Evolutionary conservation across 768 basidiomycete genomes (phyloP).

Genomic region (Ephemerocybe angulata): DNA sequence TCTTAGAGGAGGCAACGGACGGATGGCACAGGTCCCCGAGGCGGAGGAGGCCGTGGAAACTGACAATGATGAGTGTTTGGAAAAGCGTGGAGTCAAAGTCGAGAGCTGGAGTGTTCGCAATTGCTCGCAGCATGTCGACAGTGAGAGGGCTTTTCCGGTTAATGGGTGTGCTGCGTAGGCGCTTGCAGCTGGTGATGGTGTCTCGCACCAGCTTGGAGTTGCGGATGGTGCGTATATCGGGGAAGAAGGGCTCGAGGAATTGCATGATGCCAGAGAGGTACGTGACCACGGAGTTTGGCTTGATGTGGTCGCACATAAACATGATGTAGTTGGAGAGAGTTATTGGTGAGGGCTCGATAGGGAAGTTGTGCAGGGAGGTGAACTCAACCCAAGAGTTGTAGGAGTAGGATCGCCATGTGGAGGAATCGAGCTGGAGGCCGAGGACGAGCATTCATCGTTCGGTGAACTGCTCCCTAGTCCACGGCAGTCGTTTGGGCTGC

Average conservation of each 20-base stretch:
- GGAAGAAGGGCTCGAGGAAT: slow-evolving; percentile 32
- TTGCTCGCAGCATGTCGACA: slow-evolving; percentile 11
- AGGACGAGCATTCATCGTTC: slow-evolving; percentile 23
- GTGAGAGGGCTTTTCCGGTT: slow-evolving; percentile 26
- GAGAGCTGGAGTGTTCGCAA: slow-evolving; percentile 5
- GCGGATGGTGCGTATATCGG: slow-evolving; percentile 22
- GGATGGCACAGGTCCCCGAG: slow-evolving; percentile 31
- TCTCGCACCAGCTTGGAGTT: slow-evolving; percentile 20
- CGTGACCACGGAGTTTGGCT: slow-evolving; percentile 29
- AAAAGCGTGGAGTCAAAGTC: slow-evolving; percentile 22
- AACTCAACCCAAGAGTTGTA: slow-evolving; percentile 34
- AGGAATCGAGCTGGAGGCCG: slow-evolving; percentile 18
- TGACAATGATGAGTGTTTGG: slow-evolving; percentile 20
- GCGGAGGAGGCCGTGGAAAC: slow-evolving; percentile 29
- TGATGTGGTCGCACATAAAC: slow-evolving; percentile 34
- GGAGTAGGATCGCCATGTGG: slow-evolving; percentile 21
- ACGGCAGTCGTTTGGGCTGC: slow-evolving; percentile 22
- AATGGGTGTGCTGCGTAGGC: slow-evolving; percentile 13
- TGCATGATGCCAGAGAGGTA: slow-evolving; percentile 41
- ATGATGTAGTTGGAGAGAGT: slow-evolving; percentile 33
- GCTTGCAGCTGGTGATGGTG: slow-evolving; percentile 30
- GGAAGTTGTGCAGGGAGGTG: slow-evolving; percentile 23
- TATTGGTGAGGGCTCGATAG: slow-evolving; percentile 29
- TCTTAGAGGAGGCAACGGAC: slow-evolving; percentile 6
- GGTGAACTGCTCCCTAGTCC: slow-evolving; percentile 31